A percentile compares a stretch with the other conserved stretches of the same genome.
Evolutionary conservation across 2,329 filamentous ascomycete species (phyloP).

Genomic region (Lachnellula suecica): DNA sequence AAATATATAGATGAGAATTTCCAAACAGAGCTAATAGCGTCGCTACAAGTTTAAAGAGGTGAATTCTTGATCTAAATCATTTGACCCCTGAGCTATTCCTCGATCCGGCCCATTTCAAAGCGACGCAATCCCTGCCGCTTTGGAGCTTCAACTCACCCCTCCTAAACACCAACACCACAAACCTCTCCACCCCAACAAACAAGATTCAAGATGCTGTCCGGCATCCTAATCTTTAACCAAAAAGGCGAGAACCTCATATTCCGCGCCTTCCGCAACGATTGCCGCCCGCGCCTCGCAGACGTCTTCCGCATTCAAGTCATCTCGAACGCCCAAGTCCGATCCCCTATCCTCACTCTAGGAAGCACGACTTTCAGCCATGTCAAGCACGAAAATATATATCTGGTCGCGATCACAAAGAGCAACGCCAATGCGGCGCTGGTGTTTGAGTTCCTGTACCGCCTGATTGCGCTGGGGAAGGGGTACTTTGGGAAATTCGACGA

Average conservation of each 20-base stretch:
- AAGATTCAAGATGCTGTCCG: constrained; percentile 77
- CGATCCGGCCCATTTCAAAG: not conserved
- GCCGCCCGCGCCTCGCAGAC: constrained; percentile 93
- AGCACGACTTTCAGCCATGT: constrained; percentile 99
- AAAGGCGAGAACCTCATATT: constrained; percentile 99
- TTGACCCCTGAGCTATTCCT: not conserved
- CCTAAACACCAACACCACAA: not conserved
- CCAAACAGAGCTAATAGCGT: no score
- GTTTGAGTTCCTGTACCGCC: constrained; percentile 94
- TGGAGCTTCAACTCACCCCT: constrained; percentile 4
- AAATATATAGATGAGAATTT: no score
- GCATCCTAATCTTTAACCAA: constrained; percentile 97
- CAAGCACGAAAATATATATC: constrained; percentile 98
- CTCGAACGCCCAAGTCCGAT: constrained; percentile 95
- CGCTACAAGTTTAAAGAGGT: no score
- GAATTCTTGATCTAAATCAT: no score
- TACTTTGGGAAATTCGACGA: constrained; percentile 99
- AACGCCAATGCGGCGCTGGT: constrained; percentile 98
- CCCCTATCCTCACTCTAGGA: constrained; percentile 93
- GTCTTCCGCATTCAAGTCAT: constrained; percentile 99
- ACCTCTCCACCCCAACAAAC: not conserved
- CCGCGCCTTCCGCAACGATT: constrained; percentile 97
- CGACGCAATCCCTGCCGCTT: not conserved
- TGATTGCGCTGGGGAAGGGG: constrained; percentile 85
- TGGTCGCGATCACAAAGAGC: constrained; percentile 97